phyloP scores from a whole-genome alignment of 106 monocot species.

The Acorus gramineus region DNA sequence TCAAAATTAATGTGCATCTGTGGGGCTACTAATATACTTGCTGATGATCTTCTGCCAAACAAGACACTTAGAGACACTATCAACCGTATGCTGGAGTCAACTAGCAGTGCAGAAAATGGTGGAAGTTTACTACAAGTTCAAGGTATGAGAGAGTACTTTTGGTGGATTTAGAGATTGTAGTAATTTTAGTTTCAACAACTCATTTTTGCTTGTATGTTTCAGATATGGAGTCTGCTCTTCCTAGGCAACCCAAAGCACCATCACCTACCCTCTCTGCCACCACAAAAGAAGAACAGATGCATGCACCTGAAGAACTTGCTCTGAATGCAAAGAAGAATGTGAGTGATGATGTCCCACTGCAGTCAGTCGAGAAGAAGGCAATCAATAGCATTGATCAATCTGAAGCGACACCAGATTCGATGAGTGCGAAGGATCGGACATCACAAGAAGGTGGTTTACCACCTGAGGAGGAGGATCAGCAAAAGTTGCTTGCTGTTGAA shows the following conservation, averaged over 20 bases:
- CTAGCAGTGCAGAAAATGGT: slow-evolving; percentile 90
- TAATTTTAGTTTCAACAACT: not conserved
- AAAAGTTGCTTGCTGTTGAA: slow-evolving; percentile 44
- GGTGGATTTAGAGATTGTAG: not conserved
- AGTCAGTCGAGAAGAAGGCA: slow-evolving; percentile 30
- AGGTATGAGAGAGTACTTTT: slow-evolving; percentile 29
- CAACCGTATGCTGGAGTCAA: slow-evolving; percentile 70
- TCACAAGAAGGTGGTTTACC: slow-evolving; percentile 38
- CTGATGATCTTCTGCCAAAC: slow-evolving; percentile 95
- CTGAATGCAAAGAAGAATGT: slow-evolving; percentile 20
- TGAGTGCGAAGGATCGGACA: slow-evolving; percentile 32
- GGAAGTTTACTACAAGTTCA: slow-evolving; percentile 68
- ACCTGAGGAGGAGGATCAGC: slow-evolving; percentile 45
- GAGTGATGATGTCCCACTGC: slow-evolving; percentile 2
- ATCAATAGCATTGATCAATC: slow-evolving; percentile 14
- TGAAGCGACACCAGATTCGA: slow-evolving; percentile 38
- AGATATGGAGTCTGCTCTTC: slow-evolving; percentile 69
- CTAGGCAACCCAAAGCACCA: slow-evolving; percentile 27
- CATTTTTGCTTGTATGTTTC: slow-evolving; percentile 1
- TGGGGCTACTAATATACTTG: slow-evolving; percentile 79
- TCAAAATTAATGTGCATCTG: slow-evolving; percentile 75
- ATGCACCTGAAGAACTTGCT: slow-evolving; percentile 7
- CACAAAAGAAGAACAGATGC: slow-evolving; percentile 27
- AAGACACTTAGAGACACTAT: slow-evolving; percentile 90
- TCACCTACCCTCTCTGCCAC: slow-evolving; percentile 63